Evolutionary conservation across 75 land plant species (phyloP).

Genomic region (Ceratopteris richardii): DNA sequence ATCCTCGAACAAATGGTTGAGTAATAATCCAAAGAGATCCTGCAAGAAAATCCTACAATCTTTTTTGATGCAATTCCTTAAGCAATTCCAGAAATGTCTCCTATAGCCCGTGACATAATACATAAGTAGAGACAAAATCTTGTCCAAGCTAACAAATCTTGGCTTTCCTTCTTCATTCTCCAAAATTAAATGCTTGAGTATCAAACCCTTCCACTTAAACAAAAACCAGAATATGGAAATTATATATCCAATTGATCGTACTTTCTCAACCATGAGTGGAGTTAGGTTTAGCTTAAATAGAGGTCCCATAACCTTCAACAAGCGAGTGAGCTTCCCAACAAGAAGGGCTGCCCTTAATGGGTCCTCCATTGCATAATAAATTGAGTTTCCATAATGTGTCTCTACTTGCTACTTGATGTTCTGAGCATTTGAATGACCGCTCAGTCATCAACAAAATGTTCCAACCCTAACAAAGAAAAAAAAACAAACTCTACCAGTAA

Average conservation of each 20-base stretch:
- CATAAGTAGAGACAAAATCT: constrained; percentile 18
- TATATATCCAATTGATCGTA: constrained; percentile 15
- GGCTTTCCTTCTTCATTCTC: constrained; percentile 13
- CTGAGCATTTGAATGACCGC: too few species aligned
- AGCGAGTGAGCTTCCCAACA: too few species aligned
- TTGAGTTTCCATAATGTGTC: too few species aligned
- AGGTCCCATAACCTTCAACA: constrained; percentile 6
- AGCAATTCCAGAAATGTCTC: constrained; percentile 14
- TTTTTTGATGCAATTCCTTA: constrained; percentile 28
- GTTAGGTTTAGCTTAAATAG: constrained; percentile 5
- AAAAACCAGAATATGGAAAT: constrained; percentile 21
- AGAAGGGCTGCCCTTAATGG: too few species aligned
- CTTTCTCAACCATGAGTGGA: constrained; percentile 2
- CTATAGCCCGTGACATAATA: constrained; percentile 15
- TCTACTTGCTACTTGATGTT: too few species aligned
- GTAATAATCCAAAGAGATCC: constrained; percentile 21
- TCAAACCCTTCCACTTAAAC: constrained; percentile 18
- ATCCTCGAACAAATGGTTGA: constrained; percentile 35
- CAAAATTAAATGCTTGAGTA: constrained; percentile 4
- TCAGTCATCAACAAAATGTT: too few species aligned
- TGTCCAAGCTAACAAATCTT: constrained; percentile 18
- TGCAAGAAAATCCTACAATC: constrained; percentile 21
- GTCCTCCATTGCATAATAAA: too few species aligned
- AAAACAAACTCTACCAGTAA: too few species aligned
- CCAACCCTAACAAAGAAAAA: too few species aligned